These are phyloP conservation scores for Sugiyamaella neomexicana DNA, from an alignment of 1,139 yeast species.

Conservation along the genomic window DNA sequence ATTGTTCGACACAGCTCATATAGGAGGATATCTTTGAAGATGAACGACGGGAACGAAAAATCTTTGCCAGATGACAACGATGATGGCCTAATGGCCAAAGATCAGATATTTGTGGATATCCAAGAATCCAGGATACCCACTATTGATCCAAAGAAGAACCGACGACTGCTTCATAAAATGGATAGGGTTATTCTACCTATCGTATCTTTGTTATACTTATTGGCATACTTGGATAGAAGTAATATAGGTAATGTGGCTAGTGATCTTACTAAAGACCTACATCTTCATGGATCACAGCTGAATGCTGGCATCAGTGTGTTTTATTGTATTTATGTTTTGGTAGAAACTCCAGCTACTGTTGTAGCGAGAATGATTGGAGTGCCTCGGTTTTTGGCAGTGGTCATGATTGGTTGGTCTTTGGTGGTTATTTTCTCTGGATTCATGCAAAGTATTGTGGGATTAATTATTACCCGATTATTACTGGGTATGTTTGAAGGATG, in stretches of 20 bases:
- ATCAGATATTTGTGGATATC: background rate
- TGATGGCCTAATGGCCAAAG: background rate
- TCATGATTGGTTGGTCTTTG: constrained; percentile 57
- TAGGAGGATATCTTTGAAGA: background rate
- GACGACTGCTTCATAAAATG: constrained; percentile 18
- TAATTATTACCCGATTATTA: constrained; percentile 29
- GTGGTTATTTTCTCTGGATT: constrained; percentile 61
- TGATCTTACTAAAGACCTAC: constrained; percentile 44
- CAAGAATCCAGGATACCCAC: background rate
- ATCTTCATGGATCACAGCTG: constrained; percentile 51
- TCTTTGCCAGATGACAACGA: background rate
- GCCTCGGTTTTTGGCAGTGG: constrained; percentile 49
- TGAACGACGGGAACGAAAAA: background rate
- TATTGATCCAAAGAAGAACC: constrained; percentile 8
- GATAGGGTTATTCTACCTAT: constrained; percentile 22
- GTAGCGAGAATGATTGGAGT: constrained; percentile 39
- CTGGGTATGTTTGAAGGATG: constrained; percentile 46
- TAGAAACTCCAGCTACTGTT: constrained; percentile 55
- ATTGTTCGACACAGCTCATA: background rate
- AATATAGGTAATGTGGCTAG: constrained; percentile 50
- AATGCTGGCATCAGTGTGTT: constrained; percentile 56
- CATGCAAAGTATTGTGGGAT: constrained; percentile 25
- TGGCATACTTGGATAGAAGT: constrained; percentile 59
- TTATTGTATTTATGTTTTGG: constrained; percentile 55
- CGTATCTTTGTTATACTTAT: constrained; percentile 51